These are phyloP conservation scores for Penicillium sp. DNA, from an alignment of 2,329 filamentous ascomycete genomes.

Conservation along the genomic window DNA sequence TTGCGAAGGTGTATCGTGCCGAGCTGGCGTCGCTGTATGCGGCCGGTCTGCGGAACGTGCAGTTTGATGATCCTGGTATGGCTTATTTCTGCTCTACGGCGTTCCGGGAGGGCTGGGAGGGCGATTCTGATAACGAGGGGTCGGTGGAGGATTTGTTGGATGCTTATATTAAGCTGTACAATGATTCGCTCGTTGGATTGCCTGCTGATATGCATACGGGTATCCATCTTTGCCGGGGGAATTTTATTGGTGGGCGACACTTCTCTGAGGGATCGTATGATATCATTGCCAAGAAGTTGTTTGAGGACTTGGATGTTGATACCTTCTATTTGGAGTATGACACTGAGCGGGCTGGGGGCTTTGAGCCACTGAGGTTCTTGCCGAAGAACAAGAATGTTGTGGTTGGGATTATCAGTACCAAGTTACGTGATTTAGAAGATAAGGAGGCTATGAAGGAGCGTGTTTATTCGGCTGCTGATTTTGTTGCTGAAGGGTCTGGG, in stretches of 20 bases:
- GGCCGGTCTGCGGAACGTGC: slow-evolving; percentile 63
- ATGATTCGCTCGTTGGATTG: slow-evolving; percentile 63
- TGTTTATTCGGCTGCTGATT: slow-evolving; percentile 62
- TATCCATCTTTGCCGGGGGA: slow-evolving; percentile 69
- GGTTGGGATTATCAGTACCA: slow-evolving; percentile 61
- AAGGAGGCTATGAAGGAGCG: slow-evolving; percentile 62
- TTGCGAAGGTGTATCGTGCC: slow-evolving; percentile 63
- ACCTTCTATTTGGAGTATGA: slow-evolving; percentile 72
- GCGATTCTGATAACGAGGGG: slow-evolving; percentile 65
- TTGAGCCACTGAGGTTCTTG: slow-evolving; percentile 62
- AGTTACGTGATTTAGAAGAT: slow-evolving; percentile 62
- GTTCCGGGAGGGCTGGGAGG: slow-evolving; percentile 69
- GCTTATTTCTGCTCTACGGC: slow-evolving; percentile 72
- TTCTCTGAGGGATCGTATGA: slow-evolving; percentile 68
- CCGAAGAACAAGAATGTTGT: slow-evolving; percentile 64
- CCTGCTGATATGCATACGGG: slow-evolving; percentile 72
- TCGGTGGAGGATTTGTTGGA: slow-evolving; percentile 70
- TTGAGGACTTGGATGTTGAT: slow-evolving; percentile 61
- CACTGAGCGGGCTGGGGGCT: slow-evolving; percentile 63
- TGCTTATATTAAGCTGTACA: slow-evolving; percentile 74
- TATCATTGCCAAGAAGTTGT: slow-evolving; percentile 65
- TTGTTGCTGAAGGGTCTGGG: slow-evolving; percentile 66
- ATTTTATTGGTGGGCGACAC: slow-evolving; percentile 65
- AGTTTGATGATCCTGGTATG: slow-evolving; percentile 67
- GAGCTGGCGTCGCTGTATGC: slow-evolving; percentile 62